Evolutionary conservation across 78 protist species (phyloP).

Genomic region (Protostelium mycophagum): DNA sequence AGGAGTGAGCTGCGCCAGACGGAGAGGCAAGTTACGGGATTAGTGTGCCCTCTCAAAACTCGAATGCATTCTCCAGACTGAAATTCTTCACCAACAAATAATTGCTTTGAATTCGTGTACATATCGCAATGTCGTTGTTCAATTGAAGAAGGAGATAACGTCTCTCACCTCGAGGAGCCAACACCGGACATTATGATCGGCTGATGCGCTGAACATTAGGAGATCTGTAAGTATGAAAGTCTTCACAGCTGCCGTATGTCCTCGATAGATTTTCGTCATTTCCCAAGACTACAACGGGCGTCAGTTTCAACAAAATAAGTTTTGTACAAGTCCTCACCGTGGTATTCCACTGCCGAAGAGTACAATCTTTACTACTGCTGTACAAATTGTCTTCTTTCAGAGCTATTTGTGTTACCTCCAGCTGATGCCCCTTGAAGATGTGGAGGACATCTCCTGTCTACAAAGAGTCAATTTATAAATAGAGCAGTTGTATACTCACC

Average conservation of each 20-base stretch:
- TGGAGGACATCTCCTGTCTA: neutral
- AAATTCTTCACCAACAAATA: no score
- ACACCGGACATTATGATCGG: neutral
- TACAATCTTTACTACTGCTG: neutral
- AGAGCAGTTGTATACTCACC: neutral
- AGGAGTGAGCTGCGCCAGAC: neutral
- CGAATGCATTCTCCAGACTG: neutral
- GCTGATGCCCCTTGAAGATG: neutral
- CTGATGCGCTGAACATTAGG: neutral
- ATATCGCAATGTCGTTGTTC: no score
- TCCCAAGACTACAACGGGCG: neutral
- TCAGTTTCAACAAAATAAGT: neutral
- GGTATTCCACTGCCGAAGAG: neutral
- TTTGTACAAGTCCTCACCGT: neutral
- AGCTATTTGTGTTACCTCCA: neutral
- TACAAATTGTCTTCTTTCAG: neutral
- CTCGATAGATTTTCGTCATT: neutral
- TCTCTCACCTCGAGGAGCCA: neutral
- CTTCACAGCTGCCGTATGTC: neutral
- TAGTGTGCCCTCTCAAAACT: neutral
- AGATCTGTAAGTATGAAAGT: neutral
- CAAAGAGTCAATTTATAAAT: neutral
- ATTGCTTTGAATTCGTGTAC: no score
- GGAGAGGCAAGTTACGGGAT: neutral
- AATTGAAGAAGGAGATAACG: neutral